A percentile compares a stretch with the other conserved stretches of the same genome.
These are phyloP conservation scores for Crataegus laevigata DNA, from an alignment of 306 rosid genomes.

Conservation along the genomic window DNA sequence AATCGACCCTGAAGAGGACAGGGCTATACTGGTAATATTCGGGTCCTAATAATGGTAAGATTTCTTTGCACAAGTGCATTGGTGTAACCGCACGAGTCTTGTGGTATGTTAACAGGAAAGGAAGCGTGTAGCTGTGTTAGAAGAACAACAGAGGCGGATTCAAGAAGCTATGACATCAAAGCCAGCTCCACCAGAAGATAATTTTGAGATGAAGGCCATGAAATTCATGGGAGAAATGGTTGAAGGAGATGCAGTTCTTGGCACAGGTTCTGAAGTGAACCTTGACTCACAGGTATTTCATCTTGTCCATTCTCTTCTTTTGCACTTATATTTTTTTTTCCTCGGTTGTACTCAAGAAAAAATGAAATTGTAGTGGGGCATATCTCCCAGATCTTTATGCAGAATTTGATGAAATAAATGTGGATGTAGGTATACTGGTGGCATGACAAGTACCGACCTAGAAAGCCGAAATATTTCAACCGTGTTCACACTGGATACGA, in stretches of 20 bases:
- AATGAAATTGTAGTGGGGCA: neutral
- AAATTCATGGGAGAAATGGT: slow-evolving; percentile 94
- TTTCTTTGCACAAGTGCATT: neutral
- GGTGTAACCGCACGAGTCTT: slow-evolving; percentile 1
- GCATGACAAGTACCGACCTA: slow-evolving; percentile 94
- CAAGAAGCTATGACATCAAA: slow-evolving; percentile 75
- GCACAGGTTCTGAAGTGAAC: slow-evolving; percentile 85
- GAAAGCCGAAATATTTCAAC: slow-evolving; percentile 95
- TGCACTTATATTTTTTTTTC: neutral
- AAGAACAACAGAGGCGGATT: slow-evolving; percentile 74
- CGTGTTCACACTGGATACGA: slow-evolving; percentile 97
- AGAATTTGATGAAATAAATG: slow-evolving; percentile 7
- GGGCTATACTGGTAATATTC: slow-evolving; percentile 51
- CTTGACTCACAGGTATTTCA: slow-evolving; percentile 77
- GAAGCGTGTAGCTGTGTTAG: slow-evolving; percentile 59
- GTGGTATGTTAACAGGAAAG: slow-evolving; percentile 46
- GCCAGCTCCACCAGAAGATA: slow-evolving; percentile 76
- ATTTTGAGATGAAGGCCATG: slow-evolving; percentile 79
- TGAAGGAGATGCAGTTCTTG: slow-evolving; percentile 96
- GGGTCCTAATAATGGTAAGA: neutral
- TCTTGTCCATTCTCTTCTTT: slow-evolving; percentile 4
- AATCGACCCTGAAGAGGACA: slow-evolving; percentile 89
- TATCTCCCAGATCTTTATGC: neutral
- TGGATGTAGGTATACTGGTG: slow-evolving; percentile 91
- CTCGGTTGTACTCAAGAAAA: neutral